Evolutionary conservation across 495 filamentous ascomycete species (phyloP), one percentile per base, ranked within the genome.

Genomic region (Aspergillus cavernicola): DNA sequence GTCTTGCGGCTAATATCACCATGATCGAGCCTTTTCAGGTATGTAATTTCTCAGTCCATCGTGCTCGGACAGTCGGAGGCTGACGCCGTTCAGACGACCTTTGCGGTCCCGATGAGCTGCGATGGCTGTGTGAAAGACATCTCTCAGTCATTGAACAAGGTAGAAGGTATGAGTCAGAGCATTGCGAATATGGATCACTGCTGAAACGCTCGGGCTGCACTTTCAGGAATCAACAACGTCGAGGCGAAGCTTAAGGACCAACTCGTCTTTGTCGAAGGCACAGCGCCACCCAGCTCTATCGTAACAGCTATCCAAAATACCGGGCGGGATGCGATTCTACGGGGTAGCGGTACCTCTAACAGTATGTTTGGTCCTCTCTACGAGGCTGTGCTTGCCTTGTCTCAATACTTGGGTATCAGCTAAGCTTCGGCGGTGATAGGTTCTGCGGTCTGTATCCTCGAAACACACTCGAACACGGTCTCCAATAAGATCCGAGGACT

Each of bases 381-480:
- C 29, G n/a, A n/a, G 39, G 24, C 35, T 36, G 37, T 19, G 15
- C 13, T 26, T 24, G 23, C 9, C 31, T 36, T 16, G 44, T 47
- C 33, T 36, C 18, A 35, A 13, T 36, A 15, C 19, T 23, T 47
- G 29, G 29, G 24, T 31, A 2, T 31, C 19, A 15, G 19, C 44
- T 47, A 26, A 35, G 32, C 7, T 18, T 31, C 29, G 20, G 36
- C 13, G 5, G 7, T 20, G 33, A 35, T 65, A 93, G 90, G 82
- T 66, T 91, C 92, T 19, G 93, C 93, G 29, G 93, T 98, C 29
- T 95, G 90, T 69, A 97, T 98, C 65, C 85, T 97, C 56, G 92
- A 98, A 74, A 95, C 90, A 23, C 92, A 95, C 70, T 79, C 83
- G 44, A 76, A 55, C 19, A 60, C 61, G 37, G 73, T 76, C 50